phyloP scores from a whole-genome alignment of 2,329 filamentous ascomycete genomes.

The Penicillium sp. region DNA sequence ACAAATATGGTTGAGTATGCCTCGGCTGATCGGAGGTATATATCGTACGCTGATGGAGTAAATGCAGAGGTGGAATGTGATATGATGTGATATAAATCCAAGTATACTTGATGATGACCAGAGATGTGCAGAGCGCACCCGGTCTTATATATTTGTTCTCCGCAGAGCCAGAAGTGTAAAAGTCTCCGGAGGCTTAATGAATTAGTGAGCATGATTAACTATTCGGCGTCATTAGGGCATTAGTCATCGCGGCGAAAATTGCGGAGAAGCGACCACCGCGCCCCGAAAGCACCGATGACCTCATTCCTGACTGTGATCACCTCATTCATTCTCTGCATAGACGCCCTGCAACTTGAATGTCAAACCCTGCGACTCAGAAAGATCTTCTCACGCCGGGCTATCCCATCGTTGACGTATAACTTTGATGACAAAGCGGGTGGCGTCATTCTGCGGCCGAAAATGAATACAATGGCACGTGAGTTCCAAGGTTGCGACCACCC shows the following conservation, averaged over 20 bases:
- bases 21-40: neutral
- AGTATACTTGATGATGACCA: neutral
- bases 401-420: neutral
- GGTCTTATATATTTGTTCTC: neutral
- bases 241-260: slow-evolving; percentile 23
- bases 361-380: neutral
- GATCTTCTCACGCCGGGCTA: too few relatives aligned
- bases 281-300: slow-evolving; percentile 7
- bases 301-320: slow-evolving; percentile 16
- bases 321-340: slow-evolving; percentile 8
- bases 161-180: neutral
- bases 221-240: slow-evolving; percentile 12
- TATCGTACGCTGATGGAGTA: neutral
- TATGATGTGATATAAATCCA: neutral
- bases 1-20: slow-evolving; percentile 27
- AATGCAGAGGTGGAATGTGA: neutral
- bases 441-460: slow-evolving; percentile 8
- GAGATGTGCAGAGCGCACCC: neutral
- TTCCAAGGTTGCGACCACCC: too few relatives aligned
- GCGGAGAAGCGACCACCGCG: slow-evolving; percentile 11
- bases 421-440: slow-evolving; percentile 6
- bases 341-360: neutral
- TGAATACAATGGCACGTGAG: too few relatives aligned
- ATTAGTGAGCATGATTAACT: slow-evolving; percentile 20
- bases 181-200: neutral